A percentile compares a stretch with the other conserved stretches of the same genome.
These are phyloP conservation scores for Zopfia rhizophila DNA, from an alignment of 2,329 filamentous ascomycete species.

Conservation along the genomic window DNA sequence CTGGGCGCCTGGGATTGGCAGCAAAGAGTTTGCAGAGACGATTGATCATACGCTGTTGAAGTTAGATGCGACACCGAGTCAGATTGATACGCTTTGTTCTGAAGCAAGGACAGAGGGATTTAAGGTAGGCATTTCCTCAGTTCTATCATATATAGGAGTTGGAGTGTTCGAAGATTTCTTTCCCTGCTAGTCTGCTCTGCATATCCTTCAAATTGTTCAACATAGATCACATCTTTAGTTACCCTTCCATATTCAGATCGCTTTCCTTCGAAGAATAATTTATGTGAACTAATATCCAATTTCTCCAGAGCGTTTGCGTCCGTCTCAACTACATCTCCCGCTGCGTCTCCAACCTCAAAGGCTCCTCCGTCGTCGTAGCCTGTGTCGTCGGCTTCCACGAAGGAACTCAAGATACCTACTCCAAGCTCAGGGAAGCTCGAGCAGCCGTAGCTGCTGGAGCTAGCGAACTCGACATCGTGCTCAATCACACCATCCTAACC, in stretches of 20 bases:
- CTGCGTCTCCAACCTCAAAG: constrained; percentile 60
- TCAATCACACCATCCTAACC: constrained; percentile 63
- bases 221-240: too few species aligned
- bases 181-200: too few species aligned
- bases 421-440: constrained; percentile 64
- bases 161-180: not conserved
- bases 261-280: constrained; percentile 2
- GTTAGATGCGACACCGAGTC: constrained; percentile 57
- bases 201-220: too few species aligned
- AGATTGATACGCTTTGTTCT: constrained; percentile 65
- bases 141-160: not conserved
- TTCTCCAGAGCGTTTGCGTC: constrained; percentile 68
- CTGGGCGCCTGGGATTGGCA: constrained; percentile 37
- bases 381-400: constrained; percentile 71
- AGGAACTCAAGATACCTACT: constrained; percentile 63
- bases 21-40: constrained; percentile 46
- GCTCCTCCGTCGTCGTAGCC: constrained; percentile 62
- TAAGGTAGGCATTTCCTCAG: constrained; percentile 53
- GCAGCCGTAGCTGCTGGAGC: constrained; percentile 63
- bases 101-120: constrained; percentile 63
- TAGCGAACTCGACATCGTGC: constrained; percentile 67
- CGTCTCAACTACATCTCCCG: constrained; percentile 63
- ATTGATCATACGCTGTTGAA: constrained; percentile 64
- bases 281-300: too few species aligned
- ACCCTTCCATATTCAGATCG: constrained; percentile 10